These are phyloP conservation scores for Barbatosphaeria neglecta DNA, from an alignment of 495 filamentous ascomycete species.

Conservation along the genomic window DNA sequence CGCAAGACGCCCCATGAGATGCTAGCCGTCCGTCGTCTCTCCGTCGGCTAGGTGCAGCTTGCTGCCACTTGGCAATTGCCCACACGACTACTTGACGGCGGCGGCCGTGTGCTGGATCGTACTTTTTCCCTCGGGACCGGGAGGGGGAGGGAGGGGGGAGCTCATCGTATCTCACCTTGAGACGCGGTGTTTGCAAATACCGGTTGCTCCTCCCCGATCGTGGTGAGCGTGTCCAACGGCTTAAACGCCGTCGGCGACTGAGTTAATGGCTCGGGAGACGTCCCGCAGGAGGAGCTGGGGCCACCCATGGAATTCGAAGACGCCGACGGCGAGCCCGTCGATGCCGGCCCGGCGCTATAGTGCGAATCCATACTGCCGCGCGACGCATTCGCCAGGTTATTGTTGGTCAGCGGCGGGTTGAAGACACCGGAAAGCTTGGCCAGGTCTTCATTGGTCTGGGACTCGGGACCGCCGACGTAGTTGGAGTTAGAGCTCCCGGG, in stretches of 20 bases:
- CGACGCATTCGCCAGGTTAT: constrained; percentile 28
- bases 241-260: constrained; percentile 47
- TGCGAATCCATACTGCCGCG: constrained; percentile 50
- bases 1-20: too few species aligned
- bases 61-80: constrained; percentile 5
- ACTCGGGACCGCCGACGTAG: constrained; percentile 11
- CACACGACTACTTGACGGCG: too few species aligned
- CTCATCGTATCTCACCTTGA: constrained; percentile 17
- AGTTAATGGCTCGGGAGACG: constrained; percentile 42
- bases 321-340: constrained; percentile 49
- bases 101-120: too few species aligned
- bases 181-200: constrained; percentile 11
- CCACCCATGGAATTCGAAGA: constrained; percentile 47
- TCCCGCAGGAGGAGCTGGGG: constrained; percentile 68
- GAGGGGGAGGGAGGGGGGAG: too few species aligned
- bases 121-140: too few species aligned
- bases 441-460: constrained; percentile 23
- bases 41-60: too few species aligned
- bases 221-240: constrained; percentile 44
- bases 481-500: constrained; percentile 12
- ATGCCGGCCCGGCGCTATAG: constrained; percentile 23
- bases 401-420: constrained; percentile 19
- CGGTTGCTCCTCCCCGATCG: constrained; percentile 43
- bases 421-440: constrained; percentile 21
- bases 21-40: too few species aligned